A percentile compares a stretch with the other conserved stretches of the same genome.
phyloP scores from a whole-genome alignment of 1,139 yeast genomes.

The Hansenula lynferdii region DNA sequence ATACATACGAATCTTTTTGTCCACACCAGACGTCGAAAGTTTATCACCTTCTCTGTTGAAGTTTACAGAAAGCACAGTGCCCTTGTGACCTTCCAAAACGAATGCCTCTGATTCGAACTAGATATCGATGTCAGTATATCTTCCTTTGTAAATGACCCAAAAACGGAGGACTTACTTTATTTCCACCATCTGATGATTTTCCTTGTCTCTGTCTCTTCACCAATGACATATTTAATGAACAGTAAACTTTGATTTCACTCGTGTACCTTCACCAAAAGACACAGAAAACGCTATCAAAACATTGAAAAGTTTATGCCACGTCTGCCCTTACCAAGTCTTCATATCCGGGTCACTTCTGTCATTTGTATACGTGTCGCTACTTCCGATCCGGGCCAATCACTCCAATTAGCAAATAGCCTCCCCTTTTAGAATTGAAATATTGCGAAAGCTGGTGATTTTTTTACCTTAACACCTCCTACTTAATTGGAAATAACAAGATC shows the following conservation, averaged over 20 bases:
- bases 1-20: slow-evolving; percentile 30
- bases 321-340: slow-evolving; percentile 1
- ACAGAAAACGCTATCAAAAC: background rate
- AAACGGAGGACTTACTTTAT: background rate
- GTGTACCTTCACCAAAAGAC: too few relatives aligned
- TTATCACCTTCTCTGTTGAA: slow-evolving; percentile 39
- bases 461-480: too few relatives aligned
- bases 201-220: slow-evolving; percentile 16
- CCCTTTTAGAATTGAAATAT: too few relatives aligned
- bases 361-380: background rate
- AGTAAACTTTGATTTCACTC: too few relatives aligned
- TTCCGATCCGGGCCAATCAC: background rate
- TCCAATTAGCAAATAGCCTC: background rate
- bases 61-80: slow-evolving; percentile 40
- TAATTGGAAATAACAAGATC: too few relatives aligned
- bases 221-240: slow-evolving; percentile 12
- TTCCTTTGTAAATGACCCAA: too few relatives aligned
- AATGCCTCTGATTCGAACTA: slow-evolving; percentile 14
- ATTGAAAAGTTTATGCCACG: slow-evolving; percentile 1
- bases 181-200: background rate
- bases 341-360: background rate
- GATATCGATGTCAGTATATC: background rate
- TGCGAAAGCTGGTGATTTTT: slow-evolving; percentile 1
- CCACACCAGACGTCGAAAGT: slow-evolving; percentile 52
- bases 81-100: slow-evolving; percentile 41